A percentile compares a stretch with the other conserved stretches of the same genome.
Evolutionary conservation across 2,329 filamentous ascomycete species (phyloP).

Genomic region (Xylogone sp.): DNA sequence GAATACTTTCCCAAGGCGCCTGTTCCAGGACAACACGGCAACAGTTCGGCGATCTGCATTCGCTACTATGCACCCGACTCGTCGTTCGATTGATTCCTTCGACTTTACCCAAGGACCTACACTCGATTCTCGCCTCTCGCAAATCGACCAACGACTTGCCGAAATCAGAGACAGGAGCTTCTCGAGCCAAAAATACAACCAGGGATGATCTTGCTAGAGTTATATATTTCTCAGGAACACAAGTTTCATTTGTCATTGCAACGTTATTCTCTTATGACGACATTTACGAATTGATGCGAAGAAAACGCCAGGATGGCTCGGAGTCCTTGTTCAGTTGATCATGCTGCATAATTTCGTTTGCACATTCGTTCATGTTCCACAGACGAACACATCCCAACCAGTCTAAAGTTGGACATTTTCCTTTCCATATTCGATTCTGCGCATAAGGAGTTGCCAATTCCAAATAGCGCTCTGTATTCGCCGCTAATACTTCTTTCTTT

Average conservation of each 20-base stretch:
- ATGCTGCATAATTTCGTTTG: background rate
- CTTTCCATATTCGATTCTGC: background rate
- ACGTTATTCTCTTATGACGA: background rate
- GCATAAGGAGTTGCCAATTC: background rate
- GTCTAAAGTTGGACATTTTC: background rate
- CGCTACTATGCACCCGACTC: constrained; percentile 51
- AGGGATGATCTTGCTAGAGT: background rate
- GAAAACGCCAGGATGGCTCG: background rate
- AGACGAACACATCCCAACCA: background rate
- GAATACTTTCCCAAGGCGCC: constrained; percentile 58
- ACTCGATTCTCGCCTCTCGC: constrained; percentile 20
- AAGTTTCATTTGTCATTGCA: background rate
- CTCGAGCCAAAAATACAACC: background rate
- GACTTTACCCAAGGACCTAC: constrained; percentile 24
- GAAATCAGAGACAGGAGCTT: constrained; percentile 23
- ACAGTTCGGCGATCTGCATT: constrained; percentile 44
- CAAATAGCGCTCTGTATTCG: background rate
- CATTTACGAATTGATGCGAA: background rate
- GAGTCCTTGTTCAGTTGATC: background rate
- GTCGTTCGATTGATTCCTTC: constrained; percentile 26
- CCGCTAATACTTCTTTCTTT: background rate
- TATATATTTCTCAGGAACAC: background rate
- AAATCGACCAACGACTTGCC: constrained; percentile 21
- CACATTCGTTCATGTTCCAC: background rate
- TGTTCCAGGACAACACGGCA: constrained; percentile 34